A percentile compares a stretch with the other conserved stretches of the same genome.
Conservation (phyloP, 1,284 basidiomycete genomes). For the Pascua sp. region DNA sequence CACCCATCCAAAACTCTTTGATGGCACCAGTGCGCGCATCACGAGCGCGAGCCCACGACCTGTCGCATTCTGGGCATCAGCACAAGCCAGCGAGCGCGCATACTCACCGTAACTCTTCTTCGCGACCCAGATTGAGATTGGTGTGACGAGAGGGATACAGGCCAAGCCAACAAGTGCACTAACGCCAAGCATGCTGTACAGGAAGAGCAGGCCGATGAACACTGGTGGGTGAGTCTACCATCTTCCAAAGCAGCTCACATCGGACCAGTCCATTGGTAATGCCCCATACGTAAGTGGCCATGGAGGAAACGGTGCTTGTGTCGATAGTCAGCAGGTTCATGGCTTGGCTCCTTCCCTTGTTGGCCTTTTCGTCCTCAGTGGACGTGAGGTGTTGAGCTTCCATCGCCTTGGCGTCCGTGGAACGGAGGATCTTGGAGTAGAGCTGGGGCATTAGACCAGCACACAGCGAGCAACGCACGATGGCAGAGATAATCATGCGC, state of each 20-base stretch:
- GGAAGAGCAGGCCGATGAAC: slow-evolving; percentile 32
- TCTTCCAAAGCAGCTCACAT: slow-evolving; percentile 23
- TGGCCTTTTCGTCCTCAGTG: slow-evolving; percentile 20
- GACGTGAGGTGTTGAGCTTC: slow-evolving; percentile 38
- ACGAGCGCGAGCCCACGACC: slow-evolving; percentile 31
- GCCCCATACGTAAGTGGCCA: slow-evolving; percentile 37
- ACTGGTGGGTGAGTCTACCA: slow-evolving; percentile 22
- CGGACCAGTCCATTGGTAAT: slow-evolving; percentile 37
- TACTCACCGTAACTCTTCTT: slow-evolving; percentile 39
- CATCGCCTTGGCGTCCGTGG: slow-evolving; percentile 41
- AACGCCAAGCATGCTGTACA: slow-evolving; percentile 45
- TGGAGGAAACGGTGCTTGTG: slow-evolving; percentile 27
- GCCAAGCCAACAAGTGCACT: slow-evolving; percentile 42
- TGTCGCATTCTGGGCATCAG: slow-evolving; percentile 34
- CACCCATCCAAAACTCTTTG: slow-evolving; percentile 43
- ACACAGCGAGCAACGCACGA: slow-evolving; percentile 23
- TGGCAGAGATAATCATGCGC: slow-evolving; percentile 34
- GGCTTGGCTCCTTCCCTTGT: slow-evolving; percentile 40
- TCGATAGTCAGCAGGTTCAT: slow-evolving; percentile 49
- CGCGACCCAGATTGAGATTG: slow-evolving; percentile 29
- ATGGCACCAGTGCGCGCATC: slow-evolving; percentile 43
- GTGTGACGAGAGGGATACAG: slow-evolving; percentile 35
- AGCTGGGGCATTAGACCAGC: slow-evolving; percentile 24
- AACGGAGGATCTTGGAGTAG: slow-evolving; percentile 43
- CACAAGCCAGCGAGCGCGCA: too few species aligned